A percentile compares a stretch with the other conserved stretches of the same genome.
These are phyloP conservation scores for Neoboletus magnificus DNA, from an alignment of 768 basidiomycete genomes.

Conservation along the genomic window DNA sequence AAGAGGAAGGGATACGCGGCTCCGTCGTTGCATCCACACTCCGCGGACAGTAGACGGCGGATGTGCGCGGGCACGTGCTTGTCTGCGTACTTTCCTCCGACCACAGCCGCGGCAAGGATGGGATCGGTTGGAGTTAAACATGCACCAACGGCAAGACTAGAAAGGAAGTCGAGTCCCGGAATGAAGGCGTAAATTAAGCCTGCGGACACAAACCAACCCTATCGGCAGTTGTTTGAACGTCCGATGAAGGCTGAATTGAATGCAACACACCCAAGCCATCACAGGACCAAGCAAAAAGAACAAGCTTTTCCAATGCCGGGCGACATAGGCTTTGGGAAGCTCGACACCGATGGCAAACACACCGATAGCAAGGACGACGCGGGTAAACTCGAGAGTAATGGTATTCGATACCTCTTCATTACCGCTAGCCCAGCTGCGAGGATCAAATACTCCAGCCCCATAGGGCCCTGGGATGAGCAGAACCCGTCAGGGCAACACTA, in stretches of 20 bases:
- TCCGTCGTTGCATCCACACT: conserved; percentile 95
- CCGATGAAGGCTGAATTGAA: neutral
- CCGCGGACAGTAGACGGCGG: conserved; percentile 60
- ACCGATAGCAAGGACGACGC: conserved; percentile 92
- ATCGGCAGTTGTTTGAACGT: conserved; percentile 8
- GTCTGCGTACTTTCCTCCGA: conserved; percentile 96
- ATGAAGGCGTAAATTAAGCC: conserved; percentile 89
- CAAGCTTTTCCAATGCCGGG: conserved; percentile 87
- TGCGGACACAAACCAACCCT: conserved; percentile 95
- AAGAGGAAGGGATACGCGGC: conserved; percentile 95
- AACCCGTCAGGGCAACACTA: conserved; percentile 4
- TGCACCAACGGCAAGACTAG: conserved; percentile 85
- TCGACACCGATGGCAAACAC: conserved; percentile 99
- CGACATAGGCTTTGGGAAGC: conserved; percentile 93
- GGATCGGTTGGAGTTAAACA: conserved; percentile 84
- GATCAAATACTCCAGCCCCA: conserved; percentile 77
- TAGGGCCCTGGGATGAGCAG: conserved; percentile 60
- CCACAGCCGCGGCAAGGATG: conserved; percentile 46
- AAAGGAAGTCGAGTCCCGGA: conserved; percentile 85
- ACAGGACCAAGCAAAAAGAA: conserved; percentile 79
- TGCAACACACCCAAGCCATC: conserved; percentile 73
- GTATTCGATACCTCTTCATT: conserved; percentile 52
- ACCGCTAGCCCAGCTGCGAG: conserved; percentile 65
- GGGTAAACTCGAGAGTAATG: conserved; percentile 86
- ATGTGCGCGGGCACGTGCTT: conserved; percentile 92